Conservation (phyloP, 495 filamentous ascomycete species). For the Talaromyces liani region DNA sequence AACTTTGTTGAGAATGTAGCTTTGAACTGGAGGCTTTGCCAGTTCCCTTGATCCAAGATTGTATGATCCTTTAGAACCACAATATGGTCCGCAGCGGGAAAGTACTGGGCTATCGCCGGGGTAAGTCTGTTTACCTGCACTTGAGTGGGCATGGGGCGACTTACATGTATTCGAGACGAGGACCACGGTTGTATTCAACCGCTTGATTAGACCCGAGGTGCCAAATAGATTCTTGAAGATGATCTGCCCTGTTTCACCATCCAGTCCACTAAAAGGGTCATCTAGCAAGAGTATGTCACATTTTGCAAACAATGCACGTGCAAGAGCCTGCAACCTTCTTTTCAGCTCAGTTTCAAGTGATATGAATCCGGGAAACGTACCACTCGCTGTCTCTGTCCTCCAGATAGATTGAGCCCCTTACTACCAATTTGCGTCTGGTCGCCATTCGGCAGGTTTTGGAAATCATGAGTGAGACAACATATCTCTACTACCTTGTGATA, state of each 20-base stretch:
- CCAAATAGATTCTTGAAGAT: conserved; percentile 38
- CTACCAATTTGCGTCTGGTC: conserved; percentile 43
- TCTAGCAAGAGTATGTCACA: conserved; percentile 33
- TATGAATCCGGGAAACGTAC: conserved; percentile 17
- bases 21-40: background rate
- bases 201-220: conserved; percentile 24
- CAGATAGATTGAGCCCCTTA: conserved; percentile 45
- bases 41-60: conserved; percentile 41
- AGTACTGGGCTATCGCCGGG: conserved; percentile 28
- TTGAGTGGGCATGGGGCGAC: background rate
- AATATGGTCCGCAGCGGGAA: conserved; percentile 43
- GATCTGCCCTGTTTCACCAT: conserved; percentile 33
- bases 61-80: conserved; percentile 38
- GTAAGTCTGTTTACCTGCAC: background rate
- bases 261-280: conserved; percentile 43
- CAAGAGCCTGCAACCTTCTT: conserved; percentile 22
- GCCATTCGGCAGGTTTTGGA: conserved; percentile 32
- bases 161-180: conserved; percentile 21
- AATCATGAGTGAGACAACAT: conserved; percentile 40
- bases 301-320: conserved; percentile 35
- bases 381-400: conserved; percentile 47
- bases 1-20: background rate
- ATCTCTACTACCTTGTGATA: conserved; percentile 40
- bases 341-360: background rate
- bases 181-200: conserved; percentile 13